Evolutionary conservation across 2,329 filamentous ascomycete genomes (phyloP).

Genomic region (Trichophyton mentagrophytes): DNA sequence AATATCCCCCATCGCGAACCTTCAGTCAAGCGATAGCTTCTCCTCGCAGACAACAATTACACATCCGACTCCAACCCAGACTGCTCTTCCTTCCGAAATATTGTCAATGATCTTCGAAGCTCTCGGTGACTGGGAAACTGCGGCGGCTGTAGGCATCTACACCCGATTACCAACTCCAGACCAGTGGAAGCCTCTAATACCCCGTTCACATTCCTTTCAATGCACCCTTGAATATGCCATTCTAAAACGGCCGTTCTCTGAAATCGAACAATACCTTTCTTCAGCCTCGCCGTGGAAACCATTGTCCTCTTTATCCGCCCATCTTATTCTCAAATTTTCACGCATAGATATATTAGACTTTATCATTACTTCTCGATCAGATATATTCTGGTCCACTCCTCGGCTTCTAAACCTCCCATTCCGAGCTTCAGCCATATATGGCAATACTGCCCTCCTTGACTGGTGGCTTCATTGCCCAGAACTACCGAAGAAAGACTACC

Average conservation of each 20-base stretch:
- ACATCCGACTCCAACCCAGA: not conserved
- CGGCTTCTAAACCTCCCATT: slow-evolving; percentile 70
- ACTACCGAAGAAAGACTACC: slow-evolving; percentile 78
- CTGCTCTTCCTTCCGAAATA: slow-evolving; percentile 61
- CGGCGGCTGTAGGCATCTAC: slow-evolving; percentile 66
- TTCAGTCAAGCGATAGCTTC: not conserved
- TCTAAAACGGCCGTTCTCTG: slow-evolving; percentile 55
- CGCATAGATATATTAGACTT: slow-evolving; percentile 66
- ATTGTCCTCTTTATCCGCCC: slow-evolving; percentile 68
- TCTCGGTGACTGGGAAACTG: slow-evolving; percentile 80
- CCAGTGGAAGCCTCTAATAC: slow-evolving; percentile 56
- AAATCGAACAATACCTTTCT: slow-evolving; percentile 61
- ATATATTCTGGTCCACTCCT: slow-evolving; percentile 78
- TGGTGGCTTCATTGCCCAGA: slow-evolving; percentile 81
- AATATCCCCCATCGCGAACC: not conserved
- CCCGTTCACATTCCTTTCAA: slow-evolving; percentile 53
- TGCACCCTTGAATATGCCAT: slow-evolving; percentile 76
- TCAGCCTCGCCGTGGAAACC: slow-evolving; percentile 56
- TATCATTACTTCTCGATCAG: slow-evolving; percentile 51
- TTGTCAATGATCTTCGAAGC: slow-evolving; percentile 76
- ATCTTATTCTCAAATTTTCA: slow-evolving; percentile 83
- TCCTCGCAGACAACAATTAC: not conserved
- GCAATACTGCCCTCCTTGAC: slow-evolving; percentile 68
- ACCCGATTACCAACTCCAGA: slow-evolving; percentile 61
- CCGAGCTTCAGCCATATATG: slow-evolving; percentile 78